These are phyloP conservation scores for Saccharum hybrid DNA, from an alignment of 202 grass and related monocot genomes.

Conservation along the genomic window DNA sequence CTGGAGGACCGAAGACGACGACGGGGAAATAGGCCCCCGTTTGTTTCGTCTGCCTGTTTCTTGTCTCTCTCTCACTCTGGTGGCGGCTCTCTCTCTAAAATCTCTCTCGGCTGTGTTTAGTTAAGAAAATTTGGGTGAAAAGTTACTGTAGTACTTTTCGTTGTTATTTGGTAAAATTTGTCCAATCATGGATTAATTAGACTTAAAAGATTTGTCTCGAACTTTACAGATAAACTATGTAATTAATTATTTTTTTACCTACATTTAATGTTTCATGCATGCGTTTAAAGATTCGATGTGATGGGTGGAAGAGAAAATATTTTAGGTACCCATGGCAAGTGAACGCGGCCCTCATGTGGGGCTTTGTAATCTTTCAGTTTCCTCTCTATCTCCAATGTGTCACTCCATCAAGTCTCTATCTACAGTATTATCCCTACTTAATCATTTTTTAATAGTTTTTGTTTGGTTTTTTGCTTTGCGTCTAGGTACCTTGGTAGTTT, in stretches of 20 bases:
- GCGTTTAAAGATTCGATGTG: too few relatives aligned
- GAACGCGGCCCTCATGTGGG: background rate
- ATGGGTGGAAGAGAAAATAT: too few relatives aligned
- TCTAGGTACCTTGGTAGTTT: background rate
- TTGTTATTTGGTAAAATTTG: too few relatives aligned
- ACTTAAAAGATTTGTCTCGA: too few relatives aligned
- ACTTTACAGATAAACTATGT: too few relatives aligned
- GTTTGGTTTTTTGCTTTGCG: background rate
- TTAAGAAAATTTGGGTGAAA: too few relatives aligned
- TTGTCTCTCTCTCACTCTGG: background rate
- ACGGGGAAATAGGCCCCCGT: slow-evolving; percentile 12
- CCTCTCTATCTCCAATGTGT: background rate
- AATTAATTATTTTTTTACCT: too few relatives aligned
- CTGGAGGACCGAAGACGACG: slow-evolving; percentile 4
- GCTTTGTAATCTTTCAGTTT: slow-evolving; percentile 28
- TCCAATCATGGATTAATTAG: too few relatives aligned
- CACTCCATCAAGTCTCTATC: background rate
- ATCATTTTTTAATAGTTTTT: slow-evolving; percentile 7
- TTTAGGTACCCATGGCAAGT: too few relatives aligned
- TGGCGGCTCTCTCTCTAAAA: slow-evolving; percentile 36
- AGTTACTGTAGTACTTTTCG: too few relatives aligned
- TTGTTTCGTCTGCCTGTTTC: slow-evolving; percentile 38
- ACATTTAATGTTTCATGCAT: too few relatives aligned
- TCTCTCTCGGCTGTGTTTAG: too few relatives aligned
- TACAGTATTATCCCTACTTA: background rate